Base-by-base conservation (phyloP, 192 early-diverging fungal genomes). In the Entrophospora sp. region DNA sequence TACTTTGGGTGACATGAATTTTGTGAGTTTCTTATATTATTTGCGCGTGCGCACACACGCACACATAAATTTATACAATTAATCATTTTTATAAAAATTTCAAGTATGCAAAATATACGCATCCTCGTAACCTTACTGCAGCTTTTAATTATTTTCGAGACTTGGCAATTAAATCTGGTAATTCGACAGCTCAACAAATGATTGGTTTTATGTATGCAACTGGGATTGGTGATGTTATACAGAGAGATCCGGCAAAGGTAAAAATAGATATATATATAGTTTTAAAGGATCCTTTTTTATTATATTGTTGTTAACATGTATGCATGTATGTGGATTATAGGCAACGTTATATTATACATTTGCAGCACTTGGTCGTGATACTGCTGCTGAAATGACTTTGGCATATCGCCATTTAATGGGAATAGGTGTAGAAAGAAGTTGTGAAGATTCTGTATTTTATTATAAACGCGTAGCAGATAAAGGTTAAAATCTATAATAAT, bases 131-230 rank as follows among this genome's bases (percentile, higher is more conserved):
- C 70, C 66, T 83, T 13, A 56, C 70, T 1, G 58, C 71, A 14
- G 89, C 92, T 27, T 86, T 87, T 62, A 53, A 74, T 14, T 79
- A 86, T 62, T 94, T 89, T 70, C 62, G 72, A 56, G 32, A 66
- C 38, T 75, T 91, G 31, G 85, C 89, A 2, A 72, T 80, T 31
- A 58, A 69, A 32, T 82, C 75, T 27, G 95, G 93, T 53, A 88
- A 91, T 70, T 79, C 89, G 2, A 79, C 85, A 12, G 94, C 90
- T 14, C 96, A 94, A 68, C 87, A 94, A 28, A 90, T 90, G 79
- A 72, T 96, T 5, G 96, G 95, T 13, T 83, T 94, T 51, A 85
- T 94, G 73, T 89, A 96, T 73, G 87, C 95, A 12, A 94, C 95
- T 0, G 95, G 93, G 1, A 61, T 97, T 51, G 93, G 94, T 5